Evolutionary conservation across 371 early-diverging fungal species (phyloP).

Genomic region (Haplosporangium sp.): DNA sequence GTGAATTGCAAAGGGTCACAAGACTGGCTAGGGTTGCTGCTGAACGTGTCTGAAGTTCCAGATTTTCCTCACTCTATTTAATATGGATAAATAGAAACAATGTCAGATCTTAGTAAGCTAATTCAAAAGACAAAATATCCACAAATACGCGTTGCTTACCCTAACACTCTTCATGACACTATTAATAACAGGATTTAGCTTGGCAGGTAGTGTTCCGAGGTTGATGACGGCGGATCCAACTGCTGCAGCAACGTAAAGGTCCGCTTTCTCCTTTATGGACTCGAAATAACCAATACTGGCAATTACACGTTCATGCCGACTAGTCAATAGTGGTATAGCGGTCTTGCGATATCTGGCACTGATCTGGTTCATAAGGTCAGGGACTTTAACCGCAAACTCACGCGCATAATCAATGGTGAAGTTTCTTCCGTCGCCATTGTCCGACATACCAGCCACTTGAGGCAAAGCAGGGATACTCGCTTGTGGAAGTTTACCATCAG

Average conservation of each 20-base stretch:
- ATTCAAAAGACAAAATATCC: not conserved
- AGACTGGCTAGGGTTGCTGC: conserved; percentile 69
- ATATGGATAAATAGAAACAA: not conserved
- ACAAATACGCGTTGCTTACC: conserved; percentile 20
- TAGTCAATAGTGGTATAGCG: conserved; percentile 59
- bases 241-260: conserved; percentile 80
- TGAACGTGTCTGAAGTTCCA: conserved; percentile 75
- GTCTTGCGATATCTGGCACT: conserved; percentile 60
- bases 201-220: conserved; percentile 82
- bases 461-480: conserved; percentile 71
- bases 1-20: conserved; percentile 63
- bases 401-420: conserved; percentile 77
- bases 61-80: conserved; percentile 71
- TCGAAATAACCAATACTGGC: conserved; percentile 75
- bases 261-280: conserved; percentile 73
- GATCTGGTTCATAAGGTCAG: conserved; percentile 58
- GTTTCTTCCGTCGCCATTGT: conserved; percentile 60
- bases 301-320: conserved; percentile 74
- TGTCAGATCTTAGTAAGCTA: not conserved
- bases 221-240: conserved; percentile 87
- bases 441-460: conserved; percentile 63
- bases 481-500: conserved; percentile 65
- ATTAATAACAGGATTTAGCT: conserved; percentile 88
- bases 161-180: conserved; percentile 92
- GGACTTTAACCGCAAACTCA: conserved; percentile 64